Evolutionary conservation across 306 rosid species (phyloP).

Genomic region (Gillenia trifoliata): DNA sequence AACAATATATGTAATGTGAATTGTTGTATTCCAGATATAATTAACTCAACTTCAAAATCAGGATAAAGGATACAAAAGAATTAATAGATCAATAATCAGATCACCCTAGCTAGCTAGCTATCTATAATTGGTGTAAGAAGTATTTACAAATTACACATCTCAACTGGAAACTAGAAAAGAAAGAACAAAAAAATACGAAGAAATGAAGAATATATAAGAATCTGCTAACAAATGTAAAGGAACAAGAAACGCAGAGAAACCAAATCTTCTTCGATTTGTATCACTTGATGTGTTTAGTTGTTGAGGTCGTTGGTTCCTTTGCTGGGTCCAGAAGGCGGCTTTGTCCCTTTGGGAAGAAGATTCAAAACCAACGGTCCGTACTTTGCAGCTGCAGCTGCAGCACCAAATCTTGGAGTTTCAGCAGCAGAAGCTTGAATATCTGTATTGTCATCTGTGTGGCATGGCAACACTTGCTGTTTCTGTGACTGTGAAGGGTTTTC

Average conservation of each 20-base stretch:
- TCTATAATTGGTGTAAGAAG: background rate
- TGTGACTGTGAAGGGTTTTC: background rate
- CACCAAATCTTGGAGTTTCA: background rate
- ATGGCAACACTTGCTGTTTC: background rate
- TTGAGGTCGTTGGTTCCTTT: slow-evolving; percentile 40
- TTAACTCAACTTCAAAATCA: background rate
- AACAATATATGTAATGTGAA: too few species aligned
- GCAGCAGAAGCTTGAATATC: background rate
- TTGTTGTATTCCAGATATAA: too few species aligned
- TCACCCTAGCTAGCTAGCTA: background rate
- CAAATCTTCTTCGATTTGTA: background rate
- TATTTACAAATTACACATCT: slow-evolving; percentile 12
- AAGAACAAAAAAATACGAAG: background rate
- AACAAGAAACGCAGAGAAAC: background rate
- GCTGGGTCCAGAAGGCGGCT: slow-evolving; percentile 69
- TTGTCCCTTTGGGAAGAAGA: slow-evolving; percentile 64
- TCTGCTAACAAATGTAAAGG: background rate
- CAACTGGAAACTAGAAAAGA: background rate
- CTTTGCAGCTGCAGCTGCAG: slow-evolving; percentile 18
- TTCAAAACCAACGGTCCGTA: slow-evolving; percentile 34
- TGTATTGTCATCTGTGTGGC: background rate
- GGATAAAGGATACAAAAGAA: background rate
- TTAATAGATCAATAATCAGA: background rate
- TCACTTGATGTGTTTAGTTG: slow-evolving; percentile 21
- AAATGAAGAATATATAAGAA: background rate